Conservation (phyloP, 495 filamentous ascomycete genomes). For the Neurospora terricola region DNA sequence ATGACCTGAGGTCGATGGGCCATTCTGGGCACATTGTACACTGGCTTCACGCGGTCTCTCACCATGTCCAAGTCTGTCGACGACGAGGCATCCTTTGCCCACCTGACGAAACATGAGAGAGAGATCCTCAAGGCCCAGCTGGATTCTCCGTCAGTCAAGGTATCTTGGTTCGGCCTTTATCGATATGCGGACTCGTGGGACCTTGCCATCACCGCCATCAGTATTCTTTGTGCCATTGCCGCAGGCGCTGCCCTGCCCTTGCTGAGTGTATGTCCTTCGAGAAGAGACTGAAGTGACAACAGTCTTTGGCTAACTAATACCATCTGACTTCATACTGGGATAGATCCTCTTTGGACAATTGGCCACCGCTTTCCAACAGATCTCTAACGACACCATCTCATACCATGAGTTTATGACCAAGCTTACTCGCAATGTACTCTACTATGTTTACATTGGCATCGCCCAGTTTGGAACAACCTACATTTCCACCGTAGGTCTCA, state of each 20-base stretch:
- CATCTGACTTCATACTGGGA: background rate
- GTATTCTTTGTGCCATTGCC: background rate
- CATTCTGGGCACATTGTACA: too few relatives aligned
- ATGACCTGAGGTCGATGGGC: background rate
- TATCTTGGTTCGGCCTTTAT: background rate
- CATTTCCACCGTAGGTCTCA: constrained; percentile 18
- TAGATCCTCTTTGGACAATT: background rate
- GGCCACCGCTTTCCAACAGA: background rate
- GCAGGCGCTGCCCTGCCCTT: background rate
- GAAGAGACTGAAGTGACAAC: background rate
- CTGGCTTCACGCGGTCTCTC: background rate
- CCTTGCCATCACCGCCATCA: background rate
- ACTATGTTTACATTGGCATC: constrained; percentile 22
- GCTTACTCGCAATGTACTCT: background rate
- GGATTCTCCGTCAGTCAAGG: background rate
- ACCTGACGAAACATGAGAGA: background rate
- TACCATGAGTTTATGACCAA: background rate
- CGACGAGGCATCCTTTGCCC: background rate
- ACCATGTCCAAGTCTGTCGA: background rate
- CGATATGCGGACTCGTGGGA: background rate
- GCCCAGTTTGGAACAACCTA: constrained; percentile 30
- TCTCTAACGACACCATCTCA: background rate
- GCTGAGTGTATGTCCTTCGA: background rate
- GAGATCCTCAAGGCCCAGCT: background rate
- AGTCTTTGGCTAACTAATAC: background rate